These are phyloP conservation scores for Xanthoconium purpureum DNA, from an alignment of 768 basidiomycete species.

Conservation along the genomic window DNA sequence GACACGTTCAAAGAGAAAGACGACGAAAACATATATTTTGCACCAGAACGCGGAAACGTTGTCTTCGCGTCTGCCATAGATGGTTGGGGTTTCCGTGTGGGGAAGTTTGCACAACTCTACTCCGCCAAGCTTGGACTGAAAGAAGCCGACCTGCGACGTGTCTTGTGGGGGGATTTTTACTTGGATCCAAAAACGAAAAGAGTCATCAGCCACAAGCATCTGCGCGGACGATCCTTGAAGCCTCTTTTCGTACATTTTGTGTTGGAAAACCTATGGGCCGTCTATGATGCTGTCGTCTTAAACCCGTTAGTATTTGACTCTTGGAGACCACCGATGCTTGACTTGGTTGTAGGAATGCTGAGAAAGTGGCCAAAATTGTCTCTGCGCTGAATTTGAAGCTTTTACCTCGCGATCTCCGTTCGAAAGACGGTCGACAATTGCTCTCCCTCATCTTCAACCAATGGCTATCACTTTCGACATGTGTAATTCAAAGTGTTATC, in stretches of 20 bases:
- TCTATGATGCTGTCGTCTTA: constrained; percentile 85
- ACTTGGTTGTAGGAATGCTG: constrained; percentile 63
- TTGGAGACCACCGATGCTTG: constrained; percentile 1
- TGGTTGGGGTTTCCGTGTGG: constrained; percentile 95
- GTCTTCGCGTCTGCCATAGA: constrained; percentile 95
- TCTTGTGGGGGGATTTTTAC: constrained; percentile 97
- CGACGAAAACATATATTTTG: constrained; percentile 97
- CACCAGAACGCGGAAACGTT: constrained; percentile 93
- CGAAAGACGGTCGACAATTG: constrained; percentile 84
- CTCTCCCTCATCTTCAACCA: constrained; percentile 87
- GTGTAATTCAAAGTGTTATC: constrained; percentile 87
- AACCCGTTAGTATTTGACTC: constrained; percentile 69
- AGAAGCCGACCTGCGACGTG: constrained; percentile 78
- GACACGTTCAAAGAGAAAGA: constrained; percentile 91
- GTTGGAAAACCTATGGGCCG: constrained; percentile 94
- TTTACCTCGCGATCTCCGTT: constrained; percentile 81
- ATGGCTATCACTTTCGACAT: constrained; percentile 93
- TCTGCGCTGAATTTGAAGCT: constrained; percentile 79
- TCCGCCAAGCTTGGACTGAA: constrained; percentile 87
- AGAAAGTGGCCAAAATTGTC: constrained; percentile 88
- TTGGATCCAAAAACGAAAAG: constrained; percentile 94
- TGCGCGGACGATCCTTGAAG: constrained; percentile 83
- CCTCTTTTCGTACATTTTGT: constrained; percentile 97
- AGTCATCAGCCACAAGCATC: constrained; percentile 87
- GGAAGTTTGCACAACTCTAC: constrained; percentile 91